phyloP scores from a whole-genome alignment of 139 green algal species.

The Desmodesmus armatus region DNA sequence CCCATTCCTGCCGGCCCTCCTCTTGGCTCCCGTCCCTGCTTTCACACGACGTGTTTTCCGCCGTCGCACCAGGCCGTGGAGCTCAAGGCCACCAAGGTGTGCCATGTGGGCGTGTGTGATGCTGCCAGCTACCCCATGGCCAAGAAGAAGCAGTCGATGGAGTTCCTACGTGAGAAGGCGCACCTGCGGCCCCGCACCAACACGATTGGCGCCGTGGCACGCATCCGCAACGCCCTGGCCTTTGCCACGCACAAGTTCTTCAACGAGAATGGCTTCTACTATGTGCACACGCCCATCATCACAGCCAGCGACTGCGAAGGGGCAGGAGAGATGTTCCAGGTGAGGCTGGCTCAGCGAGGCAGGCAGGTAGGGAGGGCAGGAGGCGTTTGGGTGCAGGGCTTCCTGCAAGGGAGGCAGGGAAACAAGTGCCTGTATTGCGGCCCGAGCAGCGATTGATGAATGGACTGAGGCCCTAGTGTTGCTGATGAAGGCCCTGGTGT shows the following conservation, averaged over 20 bases:
- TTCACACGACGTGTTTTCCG: neutral
- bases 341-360: too few species aligned
- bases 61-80: slow-evolving; percentile 12
- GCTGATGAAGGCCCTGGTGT: too few species aligned
- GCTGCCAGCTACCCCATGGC: slow-evolving; percentile 92
- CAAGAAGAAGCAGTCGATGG: slow-evolving; percentile 94
- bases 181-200: slow-evolving; percentile 97
- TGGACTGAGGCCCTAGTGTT: too few species aligned
- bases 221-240: slow-evolving; percentile 96
- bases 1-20: too few species aligned
- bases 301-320: slow-evolving; percentile 96
- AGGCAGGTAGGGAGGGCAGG: too few species aligned
- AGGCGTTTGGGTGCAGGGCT: too few species aligned
- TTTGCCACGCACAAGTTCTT: slow-evolving; percentile 98
- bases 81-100: slow-evolving; percentile 57
- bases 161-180: slow-evolving; percentile 95
- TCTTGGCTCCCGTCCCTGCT: neutral
- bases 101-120: slow-evolving; percentile 89
- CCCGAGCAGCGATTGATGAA: too few species aligned
- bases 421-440: too few species aligned
- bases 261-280: slow-evolving; percentile 93
- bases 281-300: slow-evolving; percentile 98
- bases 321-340: slow-evolving; percentile 99
- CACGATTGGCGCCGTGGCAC: slow-evolving; percentile 93
- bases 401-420: too few species aligned